phyloP scores from a whole-genome alignment of 306 rosid species.

The Heteromeles arbutifolia region DNA sequence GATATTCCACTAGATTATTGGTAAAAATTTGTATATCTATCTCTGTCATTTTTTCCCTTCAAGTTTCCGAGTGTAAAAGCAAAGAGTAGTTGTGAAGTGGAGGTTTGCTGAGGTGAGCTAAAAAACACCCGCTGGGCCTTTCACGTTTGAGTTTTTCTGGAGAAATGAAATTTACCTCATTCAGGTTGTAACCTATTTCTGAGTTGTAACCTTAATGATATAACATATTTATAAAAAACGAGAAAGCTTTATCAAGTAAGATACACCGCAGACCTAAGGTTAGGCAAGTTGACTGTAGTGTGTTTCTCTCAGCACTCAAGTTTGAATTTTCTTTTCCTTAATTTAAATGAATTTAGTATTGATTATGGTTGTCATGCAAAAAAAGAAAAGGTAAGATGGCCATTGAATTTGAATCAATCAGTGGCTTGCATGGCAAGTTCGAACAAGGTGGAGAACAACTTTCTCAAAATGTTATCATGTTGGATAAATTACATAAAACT shows the following conservation, averaged over 20 bases:
- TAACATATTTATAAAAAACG: not conserved
- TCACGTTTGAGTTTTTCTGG: not conserved
- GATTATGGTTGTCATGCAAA: no score
- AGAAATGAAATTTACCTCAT: not conserved
- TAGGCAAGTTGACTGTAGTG: no score
- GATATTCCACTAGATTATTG: not conserved
- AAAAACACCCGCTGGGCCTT: slow-evolving; percentile 26
- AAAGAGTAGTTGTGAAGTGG: not conserved
- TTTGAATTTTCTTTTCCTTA: no score
- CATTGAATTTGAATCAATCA: no score
- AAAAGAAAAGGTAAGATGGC: no score
- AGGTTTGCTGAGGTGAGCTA: slow-evolving; percentile 25
- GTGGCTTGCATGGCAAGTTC: no score
- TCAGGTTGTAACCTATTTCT: not conserved
- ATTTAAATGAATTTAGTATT: no score
- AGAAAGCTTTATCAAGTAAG: not conserved
- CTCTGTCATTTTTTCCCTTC: not conserved
- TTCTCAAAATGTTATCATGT: accelerated
- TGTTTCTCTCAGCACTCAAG: no score
- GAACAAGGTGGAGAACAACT: no score
- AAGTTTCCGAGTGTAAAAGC: not conserved
- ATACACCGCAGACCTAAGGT: not conserved
- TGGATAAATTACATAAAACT: no score
- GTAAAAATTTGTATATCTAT: not conserved
- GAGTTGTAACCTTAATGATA: not conserved